Base-by-base conservation (phyloP, 1,284 basidiomycete species). In the Austroboletus rostrupii region DNA sequence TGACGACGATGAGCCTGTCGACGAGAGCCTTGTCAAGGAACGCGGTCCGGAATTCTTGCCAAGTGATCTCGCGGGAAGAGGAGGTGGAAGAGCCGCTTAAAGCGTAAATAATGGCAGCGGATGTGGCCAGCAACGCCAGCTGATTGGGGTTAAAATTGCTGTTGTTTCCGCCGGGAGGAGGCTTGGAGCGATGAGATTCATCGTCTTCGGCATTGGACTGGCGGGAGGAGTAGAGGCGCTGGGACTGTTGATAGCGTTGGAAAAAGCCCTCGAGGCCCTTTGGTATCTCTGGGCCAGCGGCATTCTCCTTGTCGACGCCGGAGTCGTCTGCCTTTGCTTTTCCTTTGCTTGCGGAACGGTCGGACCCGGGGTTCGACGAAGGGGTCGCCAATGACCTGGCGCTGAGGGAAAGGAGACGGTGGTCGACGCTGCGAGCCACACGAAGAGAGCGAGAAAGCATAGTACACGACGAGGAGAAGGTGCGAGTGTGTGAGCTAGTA, bases 11-110 rank as follows among this genome's bases (percentile, higher is more conserved):
- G 50, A 99, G 84, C 64, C 88, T 94, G 60, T 97, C 94, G 26
- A 99, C 97, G 47, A 98, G 83, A 37, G 94, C 96, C 69, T 96
- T 95, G 69, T 97, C 91, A 45, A 98, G 85, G 73, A 97, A 91
- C 19, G 90, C 90, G 45, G 92, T 95, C 53, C 94, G 85, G 77
- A 98, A 98, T 69, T 97, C 95, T 72, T 97, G 95, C 94, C 95
- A 98, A 57, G 95, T 97, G 58, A 98, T 97, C 72, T 98, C 95
- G 56, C 88, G 83, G 6, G 88, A 82, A 41, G 76, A 75, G 0
- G 81, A 72, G 1, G 77, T 71, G 17, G 74, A 78, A 33, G 84
- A 74, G 49, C 78, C 80, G 36, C 83, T 83, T 58, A 89, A 74
- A 11, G 83, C 75, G 61, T 90, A 87, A 55, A 90, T 81, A 35